Percentiles rank a stretch among this genome's conserved stretches.
These are phyloP conservation scores for Scedosporium aurantiacum DNA, from an alignment of 2,329 filamentous ascomycete genomes.

Conservation along the genomic window DNA sequence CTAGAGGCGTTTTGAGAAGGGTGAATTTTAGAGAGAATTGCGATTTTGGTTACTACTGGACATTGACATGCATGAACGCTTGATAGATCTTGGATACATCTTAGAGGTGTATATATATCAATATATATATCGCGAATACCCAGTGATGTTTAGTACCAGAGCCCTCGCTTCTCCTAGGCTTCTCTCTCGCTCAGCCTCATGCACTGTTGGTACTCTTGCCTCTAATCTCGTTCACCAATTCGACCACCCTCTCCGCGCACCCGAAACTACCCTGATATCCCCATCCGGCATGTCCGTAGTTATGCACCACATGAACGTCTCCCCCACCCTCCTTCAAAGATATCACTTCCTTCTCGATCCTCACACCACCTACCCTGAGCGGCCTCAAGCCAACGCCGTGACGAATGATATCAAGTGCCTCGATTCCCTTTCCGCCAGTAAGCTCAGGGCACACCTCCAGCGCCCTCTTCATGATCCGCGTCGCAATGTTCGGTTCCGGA, in stretches of 20 bases:
- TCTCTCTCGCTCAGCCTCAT: too few species aligned
- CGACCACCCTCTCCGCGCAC: slow-evolving; percentile 54
- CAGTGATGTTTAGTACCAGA: background rate
- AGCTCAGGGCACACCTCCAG: slow-evolving; percentile 54
- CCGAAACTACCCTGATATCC: slow-evolving; percentile 64
- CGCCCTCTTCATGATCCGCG: slow-evolving; percentile 73
- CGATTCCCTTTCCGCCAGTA: slow-evolving; percentile 54
- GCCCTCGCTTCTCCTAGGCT: too few species aligned
- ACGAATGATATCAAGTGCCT: slow-evolving; percentile 62
- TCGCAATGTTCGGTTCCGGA: slow-evolving; percentile 68
- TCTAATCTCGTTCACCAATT: slow-evolving; percentile 53
- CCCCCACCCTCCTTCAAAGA: slow-evolving; percentile 35
- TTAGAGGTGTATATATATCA: background rate
- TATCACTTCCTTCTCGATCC: slow-evolving; percentile 56
- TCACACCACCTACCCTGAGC: slow-evolving; percentile 58
- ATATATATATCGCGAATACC: background rate
- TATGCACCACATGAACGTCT: slow-evolving; percentile 65
- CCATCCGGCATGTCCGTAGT: slow-evolving; percentile 71
- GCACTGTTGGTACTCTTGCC: slow-evolving; percentile 14
- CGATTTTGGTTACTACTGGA: background rate
- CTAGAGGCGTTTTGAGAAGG: background rate
- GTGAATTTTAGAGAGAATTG: background rate
- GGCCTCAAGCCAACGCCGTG: slow-evolving; percentile 78
- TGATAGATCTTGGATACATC: background rate
- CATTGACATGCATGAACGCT: background rate